phyloP scores from a whole-genome alignment of 1,139 yeast species.

The Magnusiomyces ingens region DNA sequence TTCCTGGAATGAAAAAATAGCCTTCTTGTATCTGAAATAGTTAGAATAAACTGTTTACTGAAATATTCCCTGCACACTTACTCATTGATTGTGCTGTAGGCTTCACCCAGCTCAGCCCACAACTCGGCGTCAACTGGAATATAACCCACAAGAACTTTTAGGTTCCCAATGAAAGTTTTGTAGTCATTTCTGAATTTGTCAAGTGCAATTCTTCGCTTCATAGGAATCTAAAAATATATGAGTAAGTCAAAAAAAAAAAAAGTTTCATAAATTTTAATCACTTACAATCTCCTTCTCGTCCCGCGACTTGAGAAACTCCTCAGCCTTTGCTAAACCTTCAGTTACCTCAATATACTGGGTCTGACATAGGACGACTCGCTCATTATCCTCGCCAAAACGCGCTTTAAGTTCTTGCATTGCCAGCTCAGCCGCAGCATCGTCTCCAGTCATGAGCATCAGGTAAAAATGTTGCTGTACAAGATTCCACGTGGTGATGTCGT shows the following conservation, averaged over 20 bases:
- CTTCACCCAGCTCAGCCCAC: constrained; percentile 70
- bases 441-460: constrained; percentile 53
- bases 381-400: constrained; percentile 50
- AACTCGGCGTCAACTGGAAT: constrained; percentile 69
- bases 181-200: constrained; percentile 28
- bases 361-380: constrained; percentile 51
- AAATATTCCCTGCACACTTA: not conserved
- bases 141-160: constrained; percentile 44
- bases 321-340: constrained; percentile 41
- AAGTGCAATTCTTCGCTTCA: constrained; percentile 36
- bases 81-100: constrained; percentile 54
- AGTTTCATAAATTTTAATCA: not conserved
- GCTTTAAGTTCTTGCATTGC: constrained; percentile 60
- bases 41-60: not conserved
- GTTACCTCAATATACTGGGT: constrained; percentile 53
- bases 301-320: constrained; percentile 33
- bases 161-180: constrained; percentile 43
- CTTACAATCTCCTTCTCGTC: constrained; percentile 30
- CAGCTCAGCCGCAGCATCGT: constrained; percentile 65
- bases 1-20: constrained; percentile 64
- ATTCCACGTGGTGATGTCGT: constrained; percentile 49
- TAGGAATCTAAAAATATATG: constrained; percentile 17
- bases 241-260: not conserved
- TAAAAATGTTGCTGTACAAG: constrained; percentile 69
- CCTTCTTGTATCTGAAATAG: constrained; percentile 43